A percentile compares a stretch with the other conserved stretches of the same genome.
These are phyloP conservation scores for Patellaria atrata DNA, from an alignment of 495 filamentous ascomycete genomes.

Conservation along the genomic window DNA sequence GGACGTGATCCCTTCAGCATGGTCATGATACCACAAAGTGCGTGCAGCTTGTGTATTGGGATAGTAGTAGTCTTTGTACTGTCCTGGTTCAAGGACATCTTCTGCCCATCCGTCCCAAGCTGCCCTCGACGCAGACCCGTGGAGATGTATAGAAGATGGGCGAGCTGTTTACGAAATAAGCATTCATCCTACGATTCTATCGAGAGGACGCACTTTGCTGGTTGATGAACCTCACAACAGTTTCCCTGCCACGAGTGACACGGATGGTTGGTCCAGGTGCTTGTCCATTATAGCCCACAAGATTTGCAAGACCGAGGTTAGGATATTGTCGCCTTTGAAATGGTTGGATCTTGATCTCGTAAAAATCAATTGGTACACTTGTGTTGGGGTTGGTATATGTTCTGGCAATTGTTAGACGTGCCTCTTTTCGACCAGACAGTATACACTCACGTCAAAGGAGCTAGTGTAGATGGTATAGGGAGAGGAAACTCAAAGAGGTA, in stretches of 20 bases:
- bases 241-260: constrained; percentile 31
- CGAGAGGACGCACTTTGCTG: too few species aligned
- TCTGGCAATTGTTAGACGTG: too few species aligned
- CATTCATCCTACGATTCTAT: too few species aligned
- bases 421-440: constrained; percentile 5
- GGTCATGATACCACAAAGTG: constrained; percentile 46
- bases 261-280: constrained; percentile 38
- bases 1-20: constrained; percentile 23
- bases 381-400: constrained; percentile 16
- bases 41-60: constrained; percentile 37
- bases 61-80: constrained; percentile 49
- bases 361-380: constrained; percentile 29
- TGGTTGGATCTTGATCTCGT: constrained; percentile 33
- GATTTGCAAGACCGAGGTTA: constrained; percentile 29
- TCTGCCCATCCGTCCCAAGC: constrained; percentile 42
- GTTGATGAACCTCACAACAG: constrained; percentile 40
- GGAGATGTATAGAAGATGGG: background rate
- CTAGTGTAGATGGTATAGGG: constrained; percentile 36
- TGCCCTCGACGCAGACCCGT: constrained; percentile 8
- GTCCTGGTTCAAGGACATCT: constrained; percentile 32
- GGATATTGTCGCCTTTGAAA: constrained; percentile 36
- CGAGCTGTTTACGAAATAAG: too few species aligned
- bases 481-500: constrained; percentile 33
- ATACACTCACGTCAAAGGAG: constrained; percentile 25
- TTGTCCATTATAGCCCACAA: constrained; percentile 40